A percentile compares a stretch with the other conserved stretches of the same genome.
Conservation (phyloP, 2,329 filamentous ascomycete species). For the Aspergillus sergii region DNA sequence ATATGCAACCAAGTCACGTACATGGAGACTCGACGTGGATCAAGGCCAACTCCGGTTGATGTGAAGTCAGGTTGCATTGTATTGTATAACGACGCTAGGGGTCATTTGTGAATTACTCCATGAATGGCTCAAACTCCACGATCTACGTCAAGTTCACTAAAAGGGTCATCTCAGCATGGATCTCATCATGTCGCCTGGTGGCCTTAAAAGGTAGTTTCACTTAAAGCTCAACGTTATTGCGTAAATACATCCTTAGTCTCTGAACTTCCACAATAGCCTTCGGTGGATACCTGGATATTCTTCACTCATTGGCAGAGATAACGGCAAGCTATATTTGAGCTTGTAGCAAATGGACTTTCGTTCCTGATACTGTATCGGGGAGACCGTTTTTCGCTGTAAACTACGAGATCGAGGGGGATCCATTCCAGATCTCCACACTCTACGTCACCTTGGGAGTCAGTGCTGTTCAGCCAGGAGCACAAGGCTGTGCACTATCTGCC, state of each 20-base stretch:
- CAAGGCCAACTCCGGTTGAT: neutral
- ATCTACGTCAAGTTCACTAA: neutral
- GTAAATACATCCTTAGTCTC: neutral
- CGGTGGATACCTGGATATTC: neutral
- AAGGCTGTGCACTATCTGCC: neutral
- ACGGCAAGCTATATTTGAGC: neutral
- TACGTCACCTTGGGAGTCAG: neutral
- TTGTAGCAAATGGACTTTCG: neutral
- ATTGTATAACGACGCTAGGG: neutral
- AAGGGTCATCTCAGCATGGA: neutral
- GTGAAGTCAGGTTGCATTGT: neutral
- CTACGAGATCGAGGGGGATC: neutral
- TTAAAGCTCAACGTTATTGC: neutral
- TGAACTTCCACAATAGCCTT: neutral
- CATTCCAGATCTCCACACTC: neutral
- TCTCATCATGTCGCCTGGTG: neutral
- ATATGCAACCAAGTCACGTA: neutral
- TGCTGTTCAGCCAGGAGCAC: neutral
- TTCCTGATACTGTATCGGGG: neutral
- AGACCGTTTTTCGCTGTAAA: neutral
- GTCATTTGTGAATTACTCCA: neutral
- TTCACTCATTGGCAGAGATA: neutral
- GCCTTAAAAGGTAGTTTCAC: neutral
- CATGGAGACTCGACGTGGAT: neutral
- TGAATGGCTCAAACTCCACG: neutral